Percentiles rank a stretch among this genome's conserved stretches.
These are phyloP conservation scores for Aspergillus conjunctus DNA, from an alignment of 495 filamentous ascomycete genomes.

Conservation along the genomic window DNA sequence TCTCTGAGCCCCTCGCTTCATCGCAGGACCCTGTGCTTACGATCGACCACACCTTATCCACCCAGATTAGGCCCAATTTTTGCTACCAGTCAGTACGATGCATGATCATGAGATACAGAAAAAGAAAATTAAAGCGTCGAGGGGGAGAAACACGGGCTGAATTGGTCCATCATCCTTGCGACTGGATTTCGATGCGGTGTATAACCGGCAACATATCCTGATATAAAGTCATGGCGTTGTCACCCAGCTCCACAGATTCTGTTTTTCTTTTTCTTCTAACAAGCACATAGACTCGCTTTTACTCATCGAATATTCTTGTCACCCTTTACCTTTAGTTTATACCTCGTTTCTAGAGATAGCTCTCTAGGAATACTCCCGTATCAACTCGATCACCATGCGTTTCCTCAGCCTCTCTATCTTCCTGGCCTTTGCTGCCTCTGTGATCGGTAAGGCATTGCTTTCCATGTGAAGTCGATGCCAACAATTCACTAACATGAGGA, in stretches of 20 bases:
- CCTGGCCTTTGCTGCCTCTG: slow-evolving; percentile 28
- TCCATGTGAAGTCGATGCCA: slow-evolving; percentile 14
- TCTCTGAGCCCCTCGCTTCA: slow-evolving; percentile 29
- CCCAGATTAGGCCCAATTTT: slow-evolving; percentile 14
- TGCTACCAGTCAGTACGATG: slow-evolving; percentile 23
- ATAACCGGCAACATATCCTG: background rate
- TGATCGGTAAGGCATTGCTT: slow-evolving; percentile 20
- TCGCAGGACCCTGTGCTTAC: slow-evolving; percentile 17
- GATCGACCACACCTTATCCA: background rate
- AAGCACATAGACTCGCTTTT: background rate
- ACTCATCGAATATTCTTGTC: slow-evolving; percentile 1
- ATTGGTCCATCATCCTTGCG: background rate
- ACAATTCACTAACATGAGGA: slow-evolving; percentile 16
- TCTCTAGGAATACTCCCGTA: background rate
- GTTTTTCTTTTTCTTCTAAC: background rate
- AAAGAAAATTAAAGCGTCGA: slow-evolving; percentile 17
- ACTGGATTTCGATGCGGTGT: slow-evolving; percentile 3
- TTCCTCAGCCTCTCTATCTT: slow-evolving; percentile 25
- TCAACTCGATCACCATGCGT: slow-evolving; percentile 26
- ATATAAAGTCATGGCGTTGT: slow-evolving; percentile 4
- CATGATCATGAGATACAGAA: background rate
- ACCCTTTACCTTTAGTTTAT: slow-evolving; percentile 2
- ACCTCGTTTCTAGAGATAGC: slow-evolving; percentile 5
- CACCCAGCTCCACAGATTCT: background rate
- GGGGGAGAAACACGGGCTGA: slow-evolving; percentile 16